These are phyloP conservation scores for Microdochium trichocladiopsis DNA, from an alignment of 2,329 filamentous ascomycete genomes.

Conservation along the genomic window DNA sequence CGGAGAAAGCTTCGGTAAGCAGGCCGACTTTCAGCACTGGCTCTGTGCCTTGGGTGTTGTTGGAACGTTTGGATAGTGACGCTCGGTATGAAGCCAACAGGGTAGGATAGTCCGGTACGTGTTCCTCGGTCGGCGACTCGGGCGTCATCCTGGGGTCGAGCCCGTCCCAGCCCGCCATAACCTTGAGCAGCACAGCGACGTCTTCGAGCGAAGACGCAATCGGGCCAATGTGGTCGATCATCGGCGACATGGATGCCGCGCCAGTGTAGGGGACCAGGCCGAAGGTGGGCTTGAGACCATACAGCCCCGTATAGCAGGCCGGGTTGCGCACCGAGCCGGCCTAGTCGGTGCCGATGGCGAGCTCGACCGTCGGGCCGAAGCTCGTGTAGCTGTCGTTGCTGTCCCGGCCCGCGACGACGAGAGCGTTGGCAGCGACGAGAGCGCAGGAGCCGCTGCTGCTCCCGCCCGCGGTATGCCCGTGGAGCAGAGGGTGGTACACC, in stretches of 20 bases:
- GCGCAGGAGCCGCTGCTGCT: conserved; percentile 20
- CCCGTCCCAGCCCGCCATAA: conserved; percentile 35
- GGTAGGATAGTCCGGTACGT: conserved; percentile 26
- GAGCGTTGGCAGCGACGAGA: conserved; percentile 15
- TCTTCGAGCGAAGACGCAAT: conserved; percentile 31
- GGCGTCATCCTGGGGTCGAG: conserved; percentile 33
- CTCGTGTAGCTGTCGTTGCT: too few species aligned
- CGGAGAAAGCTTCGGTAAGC: conserved; percentile 33
- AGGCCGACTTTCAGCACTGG: conserved; percentile 30
- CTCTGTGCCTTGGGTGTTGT: too few species aligned
- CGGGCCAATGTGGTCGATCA: conserved; percentile 37
- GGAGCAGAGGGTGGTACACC: conserved; percentile 9
- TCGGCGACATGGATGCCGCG: conserved; percentile 26
- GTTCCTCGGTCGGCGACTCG: conserved; percentile 24
- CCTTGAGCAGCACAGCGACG: conserved; percentile 26
- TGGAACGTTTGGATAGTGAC: too few species aligned
- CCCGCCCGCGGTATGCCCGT: conserved; percentile 8
- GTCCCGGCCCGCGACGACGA: too few species aligned
- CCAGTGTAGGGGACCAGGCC: conserved; percentile 37
- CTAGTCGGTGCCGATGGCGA: conserved; percentile 22
- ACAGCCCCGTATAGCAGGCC: conserved; percentile 20
- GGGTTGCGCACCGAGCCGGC: conserved; percentile 23
- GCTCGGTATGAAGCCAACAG: conserved; percentile 7
- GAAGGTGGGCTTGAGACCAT: conserved; percentile 30
- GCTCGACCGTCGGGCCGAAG: conserved; percentile 10